A percentile compares a stretch with the other conserved stretches of the same genome.
These are phyloP conservation scores for Dothidotthia symphoricarpi DNA, from an alignment of 2,329 filamentous ascomycete genomes.

Conservation along the genomic window DNA sequence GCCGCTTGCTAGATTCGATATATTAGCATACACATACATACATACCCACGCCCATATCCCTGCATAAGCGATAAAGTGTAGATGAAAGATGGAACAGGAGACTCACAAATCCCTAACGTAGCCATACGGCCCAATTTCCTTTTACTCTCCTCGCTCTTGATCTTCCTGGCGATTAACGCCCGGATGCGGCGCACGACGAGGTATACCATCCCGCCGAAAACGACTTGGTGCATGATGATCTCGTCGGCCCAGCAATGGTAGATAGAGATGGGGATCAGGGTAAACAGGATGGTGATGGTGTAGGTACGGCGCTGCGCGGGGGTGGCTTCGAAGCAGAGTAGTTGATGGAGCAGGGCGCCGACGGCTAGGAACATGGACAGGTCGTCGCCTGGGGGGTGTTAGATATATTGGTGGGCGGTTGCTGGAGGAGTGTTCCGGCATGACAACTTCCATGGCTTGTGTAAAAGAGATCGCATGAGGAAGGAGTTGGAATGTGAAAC, in stretches of 20 bases:
- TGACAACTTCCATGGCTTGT: too few species aligned
- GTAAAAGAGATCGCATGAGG: too few species aligned
- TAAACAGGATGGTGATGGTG: conserved; percentile 28
- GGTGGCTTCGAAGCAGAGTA: conserved; percentile 45
- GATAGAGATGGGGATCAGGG: conserved; percentile 33
- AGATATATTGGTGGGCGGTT: not conserved
- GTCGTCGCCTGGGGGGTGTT: conserved; percentile 49
- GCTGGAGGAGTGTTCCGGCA: not conserved
- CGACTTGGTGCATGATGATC: conserved; percentile 40
- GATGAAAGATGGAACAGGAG: too few species aligned
- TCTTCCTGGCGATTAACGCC: conserved; percentile 26
- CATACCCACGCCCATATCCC: not conserved
- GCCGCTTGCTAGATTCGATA: conserved; percentile 34
- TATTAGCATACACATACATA: not conserved
- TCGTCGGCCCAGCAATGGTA: conserved; percentile 43
- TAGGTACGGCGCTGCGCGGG: conserved; percentile 21
- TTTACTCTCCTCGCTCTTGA: conserved; percentile 22
- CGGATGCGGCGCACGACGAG: conserved; percentile 36
- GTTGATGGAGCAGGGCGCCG: conserved; percentile 53
- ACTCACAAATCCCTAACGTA: conserved; percentile 30
- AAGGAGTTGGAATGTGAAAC: too few species aligned
- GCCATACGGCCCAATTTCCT: conserved; percentile 26
- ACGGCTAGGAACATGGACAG: conserved; percentile 59
- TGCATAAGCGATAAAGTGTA: too few species aligned
- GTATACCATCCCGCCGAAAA: conserved; percentile 45